Base-by-base conservation (phyloP, 2,329 filamentous ascomycete species). In the Fusarium gaditjirri region DNA sequence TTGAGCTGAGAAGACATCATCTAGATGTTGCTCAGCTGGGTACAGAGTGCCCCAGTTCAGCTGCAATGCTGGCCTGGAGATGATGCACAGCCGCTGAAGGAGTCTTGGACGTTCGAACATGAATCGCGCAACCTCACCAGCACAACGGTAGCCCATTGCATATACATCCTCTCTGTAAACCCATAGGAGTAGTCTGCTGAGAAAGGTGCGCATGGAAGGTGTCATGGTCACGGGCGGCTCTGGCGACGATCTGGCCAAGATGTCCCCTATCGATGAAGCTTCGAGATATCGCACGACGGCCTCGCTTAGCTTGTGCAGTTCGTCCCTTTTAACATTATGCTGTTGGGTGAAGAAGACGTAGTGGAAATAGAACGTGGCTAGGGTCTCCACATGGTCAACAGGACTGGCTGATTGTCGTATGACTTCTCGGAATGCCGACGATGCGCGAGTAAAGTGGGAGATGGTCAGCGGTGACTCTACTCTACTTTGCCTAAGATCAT, bases 221-320 rank as follows among this genome's bases (percentile, higher is more conserved):
- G 25, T 21, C 19, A 29, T 46, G 1, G 43, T 0, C 23, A 12
- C 3, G 21, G 19, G 8, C 0, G 8, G 3, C 8, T 46, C 25
- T 3, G 25, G 2, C 4, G 9, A 6, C 8, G 25, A 29, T 46
- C 19, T 16, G 13, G 19, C 21, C 25, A 46, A n/a, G 2, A 29
- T 4, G 0, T 46, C 25, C 3, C 43, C 25, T 46, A 46, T 29
- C 13, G 43, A 46, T 21, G 19, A 46, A 5, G 4, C 6, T 16
- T 46, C 13, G 12, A 29, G 43, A 29, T 29, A 46, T 2, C 43
- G 19, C 13, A 46, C 25, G 25, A 46, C 25, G 3, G 43, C 25
- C 6, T 10, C 1, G 6, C 43, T 46, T 0, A 46, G 43, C 19
- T 46, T 29, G 14, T 46, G 9, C 8, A 46, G 19, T 13, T 46